Evolutionary conservation across 2,329 filamentous ascomycete species (phyloP).

Genomic region (Fusarium caatingaense): DNA sequence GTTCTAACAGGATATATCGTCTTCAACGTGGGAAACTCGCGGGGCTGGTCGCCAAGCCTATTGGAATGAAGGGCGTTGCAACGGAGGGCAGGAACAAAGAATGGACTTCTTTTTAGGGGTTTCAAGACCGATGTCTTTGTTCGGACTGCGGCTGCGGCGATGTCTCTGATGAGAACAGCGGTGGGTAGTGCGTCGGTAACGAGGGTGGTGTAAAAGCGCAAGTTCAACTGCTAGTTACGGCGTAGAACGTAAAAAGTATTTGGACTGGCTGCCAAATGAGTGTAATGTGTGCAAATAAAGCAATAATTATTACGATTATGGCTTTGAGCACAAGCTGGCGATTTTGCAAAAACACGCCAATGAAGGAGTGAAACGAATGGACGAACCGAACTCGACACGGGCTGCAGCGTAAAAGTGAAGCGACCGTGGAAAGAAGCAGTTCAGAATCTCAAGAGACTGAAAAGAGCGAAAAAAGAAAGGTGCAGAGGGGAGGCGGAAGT

Average conservation of each 20-base stretch:
- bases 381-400: slow-evolving; percentile 44
- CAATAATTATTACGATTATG: slow-evolving; percentile 25
- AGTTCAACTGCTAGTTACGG: slow-evolving; percentile 23
- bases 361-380: slow-evolving; percentile 45
- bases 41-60: slow-evolving; percentile 31
- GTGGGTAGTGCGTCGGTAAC: slow-evolving; percentile 10
- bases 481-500: slow-evolving; percentile 18
- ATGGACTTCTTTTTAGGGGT: slow-evolving; percentile 38
- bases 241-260: slow-evolving; percentile 19
- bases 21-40: slow-evolving; percentile 22
- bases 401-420: slow-evolving; percentile 36
- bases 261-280: slow-evolving; percentile 47
- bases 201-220: slow-evolving; percentile 20
- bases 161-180: slow-evolving; percentile 43
- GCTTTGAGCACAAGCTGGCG: slow-evolving; percentile 25
- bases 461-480: slow-evolving; percentile 26
- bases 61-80: slow-evolving; percentile 48
- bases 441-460: slow-evolving; percentile 32
- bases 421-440: slow-evolving; percentile 36
- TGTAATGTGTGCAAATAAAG: slow-evolving; percentile 23
- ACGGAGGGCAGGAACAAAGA: slow-evolving; percentile 44
- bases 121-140: slow-evolving; percentile 40
- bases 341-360: slow-evolving; percentile 43
- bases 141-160: slow-evolving; percentile 31
- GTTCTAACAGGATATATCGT: slow-evolving; percentile 30